Base-by-base conservation (phyloP, 305 asterid genomes). In the Fraxinus sp. region DNA sequence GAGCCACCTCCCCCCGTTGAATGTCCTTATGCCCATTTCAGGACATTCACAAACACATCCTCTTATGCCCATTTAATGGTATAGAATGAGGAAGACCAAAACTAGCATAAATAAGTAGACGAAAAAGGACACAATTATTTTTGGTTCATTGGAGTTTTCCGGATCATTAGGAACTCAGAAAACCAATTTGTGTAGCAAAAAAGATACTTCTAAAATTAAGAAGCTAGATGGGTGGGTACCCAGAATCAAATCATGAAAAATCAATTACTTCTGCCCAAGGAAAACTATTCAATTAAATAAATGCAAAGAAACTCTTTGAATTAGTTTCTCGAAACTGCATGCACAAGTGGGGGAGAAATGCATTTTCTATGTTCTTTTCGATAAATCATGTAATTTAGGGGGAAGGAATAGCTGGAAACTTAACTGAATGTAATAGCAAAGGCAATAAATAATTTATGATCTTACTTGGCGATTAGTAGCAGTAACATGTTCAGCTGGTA, bases 381-480 rank as follows among this genome's bases (percentile, higher is more conserved):
- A 10, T 64, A 64, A 64, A 64, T 22, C 35, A 3, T 64, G 35
- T 24, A 64, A 24, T 24, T 64, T 10, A 64, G 16, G 26, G 28
- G 30, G 70, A 59, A 24, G 33, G n/a, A 24, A 64, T 26, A 64
- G 72, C 16, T 71, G 13, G 41, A 71, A 32, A 71, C 74, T 4
- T 26, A 68, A 68, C 37, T 75, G 62, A 76, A 71, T 13, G 68
- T 79, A 82, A 83, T 49, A 80, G 59, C 49, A 85, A 73, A 83
- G 57, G 30, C 32, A 79, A 77, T 41, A 75, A 20, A 76, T 46
- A 36, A 1, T 79, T 18, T 24, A 83, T 76, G 62, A 83, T 55
- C 91, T 88, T 86, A 95, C 98, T 90, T 97, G 99, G 78, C 97
- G 98, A 90, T 97, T 97, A 49, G 97, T 92, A 81, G 98, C 98